Conservation (phyloP, 2,329 filamentous ascomycete genomes). For the Monilinia fructicola region DNA sequence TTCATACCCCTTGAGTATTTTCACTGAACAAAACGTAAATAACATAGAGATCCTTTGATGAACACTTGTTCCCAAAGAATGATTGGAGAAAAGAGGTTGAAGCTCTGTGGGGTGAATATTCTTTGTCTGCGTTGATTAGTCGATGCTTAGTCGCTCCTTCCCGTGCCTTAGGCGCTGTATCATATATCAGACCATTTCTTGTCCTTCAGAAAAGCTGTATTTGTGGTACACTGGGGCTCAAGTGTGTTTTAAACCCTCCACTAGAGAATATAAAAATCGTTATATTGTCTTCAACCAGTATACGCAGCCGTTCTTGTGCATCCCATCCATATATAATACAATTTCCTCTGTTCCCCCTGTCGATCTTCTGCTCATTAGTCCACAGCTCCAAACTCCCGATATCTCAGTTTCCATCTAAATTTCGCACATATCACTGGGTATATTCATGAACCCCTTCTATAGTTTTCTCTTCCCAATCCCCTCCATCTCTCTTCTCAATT, state of each 20-base stretch:
- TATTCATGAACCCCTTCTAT: constrained; percentile 21
- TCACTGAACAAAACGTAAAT: not conserved
- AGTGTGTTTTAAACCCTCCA: not conserved
- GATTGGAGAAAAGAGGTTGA: not conserved
- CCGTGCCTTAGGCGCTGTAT: not conserved
- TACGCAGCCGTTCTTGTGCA: constrained; percentile 2
- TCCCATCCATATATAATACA: not conserved
- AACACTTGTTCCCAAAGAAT: not conserved
- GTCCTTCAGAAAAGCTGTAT: not conserved
- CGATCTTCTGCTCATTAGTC: constrained; percentile 3
- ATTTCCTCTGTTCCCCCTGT: not conserved
- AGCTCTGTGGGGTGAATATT: not conserved
- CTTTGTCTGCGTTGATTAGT: constrained; percentile 5
- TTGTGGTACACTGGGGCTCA: not conserved
- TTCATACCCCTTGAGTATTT: not conserved
- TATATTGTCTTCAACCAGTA: constrained; percentile 9
- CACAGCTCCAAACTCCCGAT: not conserved
- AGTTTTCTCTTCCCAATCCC: constrained; percentile 34
- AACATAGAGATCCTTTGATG: not conserved
- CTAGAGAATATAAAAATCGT: not conserved
- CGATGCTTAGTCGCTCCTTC: not conserved
- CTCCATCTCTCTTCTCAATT: constrained; percentile 50
- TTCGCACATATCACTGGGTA: not conserved
- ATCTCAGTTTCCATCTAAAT: not conserved
- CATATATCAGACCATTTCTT: not conserved